Base-by-base conservation (phyloP, 179 eudicot species). In the Nepenthes alata region DNA sequence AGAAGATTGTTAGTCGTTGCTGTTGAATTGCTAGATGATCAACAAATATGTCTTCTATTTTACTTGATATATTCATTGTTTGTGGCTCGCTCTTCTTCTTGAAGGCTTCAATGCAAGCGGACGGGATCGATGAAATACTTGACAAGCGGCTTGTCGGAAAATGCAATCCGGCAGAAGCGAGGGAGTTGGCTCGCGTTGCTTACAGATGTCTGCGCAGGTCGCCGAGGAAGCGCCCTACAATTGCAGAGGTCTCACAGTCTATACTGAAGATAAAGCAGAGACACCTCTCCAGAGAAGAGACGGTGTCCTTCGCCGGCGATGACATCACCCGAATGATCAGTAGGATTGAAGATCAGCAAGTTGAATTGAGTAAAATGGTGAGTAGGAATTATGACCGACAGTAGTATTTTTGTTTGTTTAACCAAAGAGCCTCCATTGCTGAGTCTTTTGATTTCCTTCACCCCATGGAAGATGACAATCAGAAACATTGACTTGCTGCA, bases 61-160 rank as follows among this genome's bases (percentile, higher is more conserved):
- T 25, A 0, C 25, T 25, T 35, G 11, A 34, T 15, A 11, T 50
- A 11, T 11, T 13, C 4, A 7, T 11, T 11, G n/a, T 13, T 50
- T 50, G 11, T 50, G n/a, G 11, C 12, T 7, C 8, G 6, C 4
- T 65, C 3, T 13, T 16, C 48, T 45, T 56, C 38, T 57, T 55
- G 9, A 60, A 88, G 98, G 98, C 95, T 3, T 77, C 75, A 64
- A 84, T 89, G 96, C 89, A 95, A 66, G 70, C 80, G 3, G 98
- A 89, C 67, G 98, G 98, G 10, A 79, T 89, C 6, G 98, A 91
- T 61, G 98, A 91, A 63, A 91, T 91, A 55, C 79, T 91, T 2
- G 98, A 91, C 79, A 75, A 80, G 58, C 69, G 72, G 64, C 81
- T 91, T 5, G 71, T 57, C 3, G 98, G 88, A 53, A 67, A 59